Evolutionary conservation across 192 early-diverging fungal species (phyloP).

Genomic region (Coemansia umbellata): DNA sequence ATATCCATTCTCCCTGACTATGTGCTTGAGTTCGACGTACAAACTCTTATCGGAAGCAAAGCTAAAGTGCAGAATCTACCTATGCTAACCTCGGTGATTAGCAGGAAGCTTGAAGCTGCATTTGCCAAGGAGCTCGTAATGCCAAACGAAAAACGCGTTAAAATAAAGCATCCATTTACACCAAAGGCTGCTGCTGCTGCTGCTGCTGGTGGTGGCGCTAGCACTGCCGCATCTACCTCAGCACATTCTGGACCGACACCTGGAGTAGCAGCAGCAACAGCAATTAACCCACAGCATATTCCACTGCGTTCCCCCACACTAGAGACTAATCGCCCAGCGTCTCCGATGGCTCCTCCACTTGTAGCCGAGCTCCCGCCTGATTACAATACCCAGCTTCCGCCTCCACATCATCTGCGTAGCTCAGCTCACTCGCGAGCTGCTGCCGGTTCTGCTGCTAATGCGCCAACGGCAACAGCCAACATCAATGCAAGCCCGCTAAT

Average conservation of each 20-base stretch:
- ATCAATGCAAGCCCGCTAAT: conserved; percentile 23
- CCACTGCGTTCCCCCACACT: neutral
- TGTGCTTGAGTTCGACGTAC: conserved; percentile 80
- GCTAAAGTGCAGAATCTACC: conserved; percentile 97
- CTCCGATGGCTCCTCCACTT: conserved; percentile 9
- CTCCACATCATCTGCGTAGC: conserved; percentile 43
- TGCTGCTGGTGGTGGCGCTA: neutral
- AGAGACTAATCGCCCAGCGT: conserved; percentile 5
- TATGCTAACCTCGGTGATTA: conserved; percentile 85
- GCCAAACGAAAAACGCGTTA: conserved; percentile 44
- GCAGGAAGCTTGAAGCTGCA: conserved; percentile 58
- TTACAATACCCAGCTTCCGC: conserved; percentile 51
- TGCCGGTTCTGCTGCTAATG: neutral
- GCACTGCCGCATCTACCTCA: neutral
- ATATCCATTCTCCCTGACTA: conserved; percentile 61
- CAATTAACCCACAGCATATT: neutral
- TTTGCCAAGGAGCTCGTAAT: conserved; percentile 46
- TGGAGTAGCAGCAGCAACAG: neutral
- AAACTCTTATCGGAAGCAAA: conserved; percentile 87
- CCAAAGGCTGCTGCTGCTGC: conserved; percentile 19
- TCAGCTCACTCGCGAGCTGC: conserved; percentile 26
- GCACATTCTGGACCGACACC: neutral
- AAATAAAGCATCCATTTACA: conserved; percentile 49
- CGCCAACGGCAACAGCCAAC: neutral
- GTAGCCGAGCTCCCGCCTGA: conserved; percentile 39